phyloP scores from a whole-genome alignment of 106 monocot species.

The Acorus gramineus region DNA sequence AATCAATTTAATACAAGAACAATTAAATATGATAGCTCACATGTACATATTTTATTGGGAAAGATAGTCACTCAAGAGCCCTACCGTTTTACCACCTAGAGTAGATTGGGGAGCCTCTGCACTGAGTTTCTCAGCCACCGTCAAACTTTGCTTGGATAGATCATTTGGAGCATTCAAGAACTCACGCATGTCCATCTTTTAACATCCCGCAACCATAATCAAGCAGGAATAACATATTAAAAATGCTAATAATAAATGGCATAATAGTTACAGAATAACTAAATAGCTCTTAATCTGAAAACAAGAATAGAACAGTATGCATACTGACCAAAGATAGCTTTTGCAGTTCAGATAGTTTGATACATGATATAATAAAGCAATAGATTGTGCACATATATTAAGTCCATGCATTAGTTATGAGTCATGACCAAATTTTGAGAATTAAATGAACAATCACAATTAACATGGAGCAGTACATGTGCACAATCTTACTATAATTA shows the following conservation, averaged over 20 bases:
- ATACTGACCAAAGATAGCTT: too few relatives aligned
- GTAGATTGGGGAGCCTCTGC: conserved; percentile 57
- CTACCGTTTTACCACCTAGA: conserved; percentile 76
- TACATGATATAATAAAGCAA: too few relatives aligned
- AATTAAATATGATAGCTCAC: neutral
- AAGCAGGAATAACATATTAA: neutral
- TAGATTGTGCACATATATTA: too few relatives aligned
- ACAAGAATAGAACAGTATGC: neutral
- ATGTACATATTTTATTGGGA: neutral
- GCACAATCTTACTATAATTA: too few relatives aligned
- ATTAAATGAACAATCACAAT: too few relatives aligned
- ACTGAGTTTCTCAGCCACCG: conserved; percentile 36
- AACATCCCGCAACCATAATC: neutral
- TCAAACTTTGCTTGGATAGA: conserved; percentile 32
- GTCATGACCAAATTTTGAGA: too few relatives aligned
- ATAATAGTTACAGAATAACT: neutral
- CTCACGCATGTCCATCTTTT: conserved; percentile 81
- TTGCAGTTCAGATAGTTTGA: too few relatives aligned
- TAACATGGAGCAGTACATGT: too few relatives aligned
- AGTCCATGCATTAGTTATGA: too few relatives aligned
- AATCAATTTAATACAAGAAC: neutral
- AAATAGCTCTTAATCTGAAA: neutral
- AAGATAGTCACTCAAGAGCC: neutral
- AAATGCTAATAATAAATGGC: neutral
- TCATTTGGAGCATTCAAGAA: conserved; percentile 85